Evolutionary conservation across 2,329 filamentous ascomycete genomes (phyloP).

Genomic region (Emericellopsis atlantica): DNA sequence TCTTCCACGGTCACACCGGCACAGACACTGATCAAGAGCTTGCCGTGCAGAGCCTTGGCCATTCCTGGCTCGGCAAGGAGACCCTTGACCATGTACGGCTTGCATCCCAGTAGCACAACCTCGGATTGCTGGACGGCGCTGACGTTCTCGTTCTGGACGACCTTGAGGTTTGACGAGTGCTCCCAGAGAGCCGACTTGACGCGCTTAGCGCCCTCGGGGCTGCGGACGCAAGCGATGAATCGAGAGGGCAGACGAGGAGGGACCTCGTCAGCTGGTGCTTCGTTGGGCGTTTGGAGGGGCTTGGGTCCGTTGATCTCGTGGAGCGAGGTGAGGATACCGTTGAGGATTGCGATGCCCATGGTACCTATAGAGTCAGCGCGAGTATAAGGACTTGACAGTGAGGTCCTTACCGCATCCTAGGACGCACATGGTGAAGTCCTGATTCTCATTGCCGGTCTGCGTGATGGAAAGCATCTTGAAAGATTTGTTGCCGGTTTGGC

Average conservation of each 20-base stretch:
- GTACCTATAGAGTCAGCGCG: conserved; percentile 39
- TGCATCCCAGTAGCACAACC: conserved; percentile 67
- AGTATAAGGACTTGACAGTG: neutral
- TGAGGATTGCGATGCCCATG: conserved; percentile 76
- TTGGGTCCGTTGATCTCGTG: conserved; percentile 33
- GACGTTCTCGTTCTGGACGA: conserved; percentile 63
- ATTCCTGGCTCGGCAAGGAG: conserved; percentile 59
- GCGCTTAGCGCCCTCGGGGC: conserved; percentile 54
- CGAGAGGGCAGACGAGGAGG: conserved; percentile 52
- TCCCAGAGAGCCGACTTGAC: conserved; percentile 53
- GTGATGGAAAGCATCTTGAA: conserved; percentile 14
- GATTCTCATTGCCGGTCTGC: conserved; percentile 20
- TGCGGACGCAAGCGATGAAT: conserved; percentile 73
- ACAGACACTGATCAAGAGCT: conserved; percentile 71
- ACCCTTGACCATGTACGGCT: conserved; percentile 60
- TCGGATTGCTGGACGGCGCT: conserved; percentile 54
- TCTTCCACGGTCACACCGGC: conserved; percentile 63
- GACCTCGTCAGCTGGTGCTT: conserved; percentile 26
- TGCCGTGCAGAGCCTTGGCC: conserved; percentile 59
- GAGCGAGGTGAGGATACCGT: conserved; percentile 64
- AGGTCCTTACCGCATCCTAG: conserved; percentile 60
- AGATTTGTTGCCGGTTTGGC: neutral
- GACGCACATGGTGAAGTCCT: conserved; percentile 59
- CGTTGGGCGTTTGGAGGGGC: conserved; percentile 29
- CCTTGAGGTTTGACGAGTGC: conserved; percentile 48